Evolutionary conservation across 306 rosid genomes (phyloP).

Genomic region (Clitoria ternatea): DNA sequence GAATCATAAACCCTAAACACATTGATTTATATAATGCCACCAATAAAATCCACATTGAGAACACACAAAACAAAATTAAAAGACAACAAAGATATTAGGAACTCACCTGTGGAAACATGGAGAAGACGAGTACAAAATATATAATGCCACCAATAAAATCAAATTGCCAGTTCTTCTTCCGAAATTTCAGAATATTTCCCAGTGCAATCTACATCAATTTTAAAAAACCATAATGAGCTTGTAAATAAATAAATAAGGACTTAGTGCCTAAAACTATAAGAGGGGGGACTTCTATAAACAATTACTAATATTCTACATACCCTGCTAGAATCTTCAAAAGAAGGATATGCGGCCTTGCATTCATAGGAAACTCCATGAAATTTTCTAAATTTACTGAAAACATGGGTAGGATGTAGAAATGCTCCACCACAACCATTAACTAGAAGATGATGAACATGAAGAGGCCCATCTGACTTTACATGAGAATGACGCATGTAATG

Average conservation of each 20-base stretch:
- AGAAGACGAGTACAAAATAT: constrained; percentile 78
- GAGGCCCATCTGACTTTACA: constrained; percentile 71
- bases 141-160: constrained; percentile 99
- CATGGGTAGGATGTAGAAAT: constrained; percentile 97
- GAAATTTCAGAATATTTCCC: constrained; percentile 88
- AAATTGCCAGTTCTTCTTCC: constrained; percentile 99
- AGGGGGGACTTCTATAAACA: constrained; percentile 17
- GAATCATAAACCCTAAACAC: neutral
- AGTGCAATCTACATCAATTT: constrained; percentile 70
- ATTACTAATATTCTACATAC: constrained; percentile 35
- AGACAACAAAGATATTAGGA: constrained; percentile 2
- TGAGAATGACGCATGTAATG: constrained; percentile 98
- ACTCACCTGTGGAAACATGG: constrained; percentile 97
- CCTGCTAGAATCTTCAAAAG: constrained; percentile 91
- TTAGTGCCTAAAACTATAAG: neutral
- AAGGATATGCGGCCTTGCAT: constrained; percentile 94
- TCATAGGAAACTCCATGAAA: constrained; percentile 62
- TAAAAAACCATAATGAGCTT: constrained; percentile 8
- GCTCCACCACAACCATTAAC: constrained; percentile 99
- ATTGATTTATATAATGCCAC: no score
- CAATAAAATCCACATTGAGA: neutral
- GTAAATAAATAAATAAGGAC: neutral
- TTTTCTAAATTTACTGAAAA: constrained; percentile 67
- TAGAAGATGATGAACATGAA: constrained; percentile 73
- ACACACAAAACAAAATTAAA: neutral